Conservation (phyloP, 164 flowering plant genomes). For the Umbilicus rupestris region DNA sequence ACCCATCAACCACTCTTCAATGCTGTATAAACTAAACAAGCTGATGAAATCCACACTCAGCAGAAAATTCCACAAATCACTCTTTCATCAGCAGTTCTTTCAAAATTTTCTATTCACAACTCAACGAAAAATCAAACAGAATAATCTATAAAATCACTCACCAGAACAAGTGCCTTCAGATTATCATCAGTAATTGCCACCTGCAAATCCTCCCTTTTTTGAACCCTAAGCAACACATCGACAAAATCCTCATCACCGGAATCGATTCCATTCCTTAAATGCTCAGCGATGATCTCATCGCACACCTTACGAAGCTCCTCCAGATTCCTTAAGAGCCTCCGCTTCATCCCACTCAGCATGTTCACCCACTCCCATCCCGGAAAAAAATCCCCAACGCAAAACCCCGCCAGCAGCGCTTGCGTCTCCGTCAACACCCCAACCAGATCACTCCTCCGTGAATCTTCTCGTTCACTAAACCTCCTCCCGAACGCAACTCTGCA, state of each 20-base stretch:
- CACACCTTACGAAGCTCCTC: slow-evolving; percentile 28
- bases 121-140: too few species aligned
- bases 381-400: slow-evolving; percentile 40
- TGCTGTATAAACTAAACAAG: too few species aligned
- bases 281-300: slow-evolving; percentile 35
- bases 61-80: too few species aligned
- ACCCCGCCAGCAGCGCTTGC: slow-evolving; percentile 41
- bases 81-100: too few species aligned
- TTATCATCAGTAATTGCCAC: slow-evolving; percentile 46
- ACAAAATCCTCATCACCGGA: slow-evolving; percentile 32
- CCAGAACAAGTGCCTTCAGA: slow-evolving; percentile 51
- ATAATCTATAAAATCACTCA: slow-evolving; percentile 13
- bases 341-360: slow-evolving; percentile 27
- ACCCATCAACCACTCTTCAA: too few species aligned
- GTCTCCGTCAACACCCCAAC: slow-evolving; percentile 35
- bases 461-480: too few species aligned
- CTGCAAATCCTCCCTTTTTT: slow-evolving; percentile 26
- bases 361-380: slow-evolving; percentile 45
- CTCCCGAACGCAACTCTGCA: slow-evolving; percentile 58
- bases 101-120: too few species aligned
- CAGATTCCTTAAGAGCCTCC: slow-evolving; percentile 29
- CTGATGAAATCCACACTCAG: too few species aligned
- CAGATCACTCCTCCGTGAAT: slow-evolving; percentile 19
- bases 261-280: slow-evolving; percentile 2
- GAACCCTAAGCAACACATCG: slow-evolving; percentile 39